Base-by-base conservation (phyloP, 306 rosid species). In the Clitoria ternatea region DNA sequence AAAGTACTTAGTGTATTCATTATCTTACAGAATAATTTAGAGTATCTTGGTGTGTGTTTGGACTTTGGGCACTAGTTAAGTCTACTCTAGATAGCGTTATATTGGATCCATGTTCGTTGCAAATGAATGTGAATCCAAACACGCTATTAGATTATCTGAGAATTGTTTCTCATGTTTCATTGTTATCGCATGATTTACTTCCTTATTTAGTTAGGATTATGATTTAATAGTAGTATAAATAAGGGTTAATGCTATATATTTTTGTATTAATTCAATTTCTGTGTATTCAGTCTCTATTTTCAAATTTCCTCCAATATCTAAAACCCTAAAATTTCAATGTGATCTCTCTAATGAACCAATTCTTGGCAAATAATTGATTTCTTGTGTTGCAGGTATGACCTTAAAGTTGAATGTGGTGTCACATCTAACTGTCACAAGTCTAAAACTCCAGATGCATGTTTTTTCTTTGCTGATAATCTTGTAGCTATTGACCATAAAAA, bases 381-480 rank as follows among this genome's bases (percentile, higher is more conserved):
- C 61, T 33, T 80, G 26, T 82, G 57, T 75, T 86, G 79, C 89
- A 95, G 99, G 75, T 95, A 87, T 85, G 85, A 84, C 86, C 96
- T 95, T 57, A 95, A 95, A 89, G 86, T 80, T 77, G 97, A 95
- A 85, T 91, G 99, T 66, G 94, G 90, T 33, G 84, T 54, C 39
- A 73, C 69, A 10, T 83, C 81, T 32, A 91, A 91, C 79, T 77
- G 44, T 48, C 92, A 95, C 85, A 85, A 85, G 78, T 95, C 99
- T 23, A 76, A 68, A 79, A 83, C 92, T 73, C 99, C 97, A 43
- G 99, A 95, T 79, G 99, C 99, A 42, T 89, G 96, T 65, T 91
- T 95, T 75, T 95, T 95, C 88, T 95, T 95, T 79, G 92, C 96
- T 32, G 99, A 95, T 77, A 91, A 87, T 71, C 77, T 95, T 66